phyloP scores from a whole-genome alignment of 2,329 filamentous ascomycete species.

The Phyllosticta citribraziliensis region DNA sequence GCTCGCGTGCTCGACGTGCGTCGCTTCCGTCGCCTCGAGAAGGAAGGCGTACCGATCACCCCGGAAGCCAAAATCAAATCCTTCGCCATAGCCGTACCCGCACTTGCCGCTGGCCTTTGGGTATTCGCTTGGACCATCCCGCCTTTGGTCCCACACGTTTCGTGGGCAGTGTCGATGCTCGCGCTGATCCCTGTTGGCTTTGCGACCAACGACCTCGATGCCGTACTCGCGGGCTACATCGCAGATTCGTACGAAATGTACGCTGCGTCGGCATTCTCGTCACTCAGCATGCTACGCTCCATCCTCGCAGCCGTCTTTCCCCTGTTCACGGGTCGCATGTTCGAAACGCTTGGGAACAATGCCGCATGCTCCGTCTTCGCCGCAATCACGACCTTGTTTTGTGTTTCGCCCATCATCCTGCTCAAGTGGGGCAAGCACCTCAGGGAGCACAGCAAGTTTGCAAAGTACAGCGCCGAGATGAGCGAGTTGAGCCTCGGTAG shows the following conservation, averaged over 20 bases:
- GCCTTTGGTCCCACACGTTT: constrained; percentile 1
- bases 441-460: constrained; percentile 13
- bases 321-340: constrained; percentile 7
- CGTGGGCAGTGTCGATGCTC: neutral
- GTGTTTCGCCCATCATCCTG: constrained; percentile 10
- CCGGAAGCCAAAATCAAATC: constrained; percentile 5
- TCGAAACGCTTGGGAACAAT: neutral
- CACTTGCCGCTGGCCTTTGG: constrained; percentile 5
- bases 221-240: constrained; percentile 4
- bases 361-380: constrained; percentile 1
- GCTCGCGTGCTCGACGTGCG: neutral
- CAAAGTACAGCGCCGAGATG: constrained; percentile 1
- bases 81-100: constrained; percentile 4
- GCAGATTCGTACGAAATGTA: constrained; percentile 9
- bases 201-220: constrained; percentile 6
- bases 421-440: constrained; percentile 12
- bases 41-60: neutral
- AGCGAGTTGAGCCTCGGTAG: neutral
- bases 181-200: constrained; percentile 9
- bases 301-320: constrained; percentile 1
- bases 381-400: constrained; percentile 4
- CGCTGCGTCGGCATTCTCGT: constrained; percentile 5
- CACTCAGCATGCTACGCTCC: constrained; percentile 3
- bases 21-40: neutral
- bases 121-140: constrained; percentile 7